phyloP scores from a whole-genome alignment of 768 basidiomycete species.

The Boletellus ananas region DNA sequence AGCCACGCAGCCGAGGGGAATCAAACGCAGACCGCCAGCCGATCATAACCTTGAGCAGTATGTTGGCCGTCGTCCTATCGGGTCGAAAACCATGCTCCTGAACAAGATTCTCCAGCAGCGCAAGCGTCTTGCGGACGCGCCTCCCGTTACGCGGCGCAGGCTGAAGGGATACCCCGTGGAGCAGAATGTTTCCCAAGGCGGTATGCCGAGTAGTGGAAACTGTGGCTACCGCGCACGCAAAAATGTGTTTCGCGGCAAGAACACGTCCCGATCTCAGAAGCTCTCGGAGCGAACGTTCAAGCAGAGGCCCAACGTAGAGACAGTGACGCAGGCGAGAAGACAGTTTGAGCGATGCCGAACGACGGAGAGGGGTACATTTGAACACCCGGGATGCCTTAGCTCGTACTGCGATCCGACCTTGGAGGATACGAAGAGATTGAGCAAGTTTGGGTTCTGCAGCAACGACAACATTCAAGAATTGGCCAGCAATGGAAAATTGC shows the following conservation, averaged over 20 bases:
- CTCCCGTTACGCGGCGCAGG: conserved; percentile 39
- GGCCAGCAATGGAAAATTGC: conserved; percentile 35
- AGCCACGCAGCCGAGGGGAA: conserved; percentile 38
- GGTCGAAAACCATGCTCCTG: conserved; percentile 48
- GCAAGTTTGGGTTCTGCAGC: conserved; percentile 10
- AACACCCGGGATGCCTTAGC: conserved; percentile 8
- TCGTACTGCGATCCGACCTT: conserved; percentile 5
- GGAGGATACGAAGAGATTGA: conserved; percentile 6
- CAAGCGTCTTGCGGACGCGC: conserved; percentile 41
- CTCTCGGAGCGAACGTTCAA: conserved; percentile 19
- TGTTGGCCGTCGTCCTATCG: conserved; percentile 69
- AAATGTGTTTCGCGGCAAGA: conserved; percentile 43
- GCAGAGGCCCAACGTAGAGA: conserved; percentile 3
- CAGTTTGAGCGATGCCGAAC: conserved; percentile 10
- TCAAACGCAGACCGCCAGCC: conserved; percentile 46
- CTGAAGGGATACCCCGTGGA: conserved; percentile 41
- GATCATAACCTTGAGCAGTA: conserved; percentile 59
- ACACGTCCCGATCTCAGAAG: conserved; percentile 35
- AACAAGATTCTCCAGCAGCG: conserved; percentile 41
- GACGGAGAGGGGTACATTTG: conserved; percentile 4
- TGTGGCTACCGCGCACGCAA: conserved; percentile 26
- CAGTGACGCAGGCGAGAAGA: conserved; percentile 15
- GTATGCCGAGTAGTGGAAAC: conserved; percentile 37
- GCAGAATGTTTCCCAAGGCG: conserved; percentile 52
- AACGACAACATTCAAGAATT: conserved; percentile 26